phyloP scores from a whole-genome alignment of 805 yeast genomes.

The Wickerhamiella bombiphila region DNA sequence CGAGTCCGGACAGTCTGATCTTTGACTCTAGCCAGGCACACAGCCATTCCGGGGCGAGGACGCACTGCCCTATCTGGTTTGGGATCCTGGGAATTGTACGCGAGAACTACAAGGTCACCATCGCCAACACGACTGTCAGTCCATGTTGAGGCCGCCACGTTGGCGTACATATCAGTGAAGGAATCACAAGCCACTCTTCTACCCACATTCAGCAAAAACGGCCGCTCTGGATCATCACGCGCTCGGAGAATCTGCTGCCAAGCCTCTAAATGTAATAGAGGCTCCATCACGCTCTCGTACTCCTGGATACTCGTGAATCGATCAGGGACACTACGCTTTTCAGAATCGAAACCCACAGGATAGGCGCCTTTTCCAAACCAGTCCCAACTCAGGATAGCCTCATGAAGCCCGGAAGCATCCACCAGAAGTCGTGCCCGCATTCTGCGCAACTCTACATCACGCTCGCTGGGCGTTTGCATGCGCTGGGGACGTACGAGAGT shows the following conservation, averaged over 20 bases:
- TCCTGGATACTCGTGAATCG: slow-evolving; percentile 44
- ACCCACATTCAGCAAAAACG: slow-evolving; percentile 58
- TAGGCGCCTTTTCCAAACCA: slow-evolving; percentile 40
- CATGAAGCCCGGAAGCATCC: slow-evolving; percentile 61
- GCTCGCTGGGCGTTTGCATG: slow-evolving; percentile 25
- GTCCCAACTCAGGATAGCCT: slow-evolving; percentile 60
- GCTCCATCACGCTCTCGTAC: slow-evolving; percentile 58
- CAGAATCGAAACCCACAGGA: slow-evolving; percentile 30
- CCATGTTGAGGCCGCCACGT: slow-evolving; percentile 40
- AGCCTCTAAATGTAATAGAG: slow-evolving; percentile 72
- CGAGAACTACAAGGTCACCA: slow-evolving; percentile 57
- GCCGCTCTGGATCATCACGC: slow-evolving; percentile 36
- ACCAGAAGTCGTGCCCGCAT: slow-evolving; percentile 72
- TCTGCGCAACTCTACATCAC: slow-evolving; percentile 50
- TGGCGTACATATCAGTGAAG: slow-evolving; percentile 74
- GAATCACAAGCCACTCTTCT: slow-evolving; percentile 72
- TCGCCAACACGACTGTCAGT: slow-evolving; percentile 48
- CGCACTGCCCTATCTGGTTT: slow-evolving; percentile 13
- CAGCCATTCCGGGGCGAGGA: slow-evolving; percentile 15
- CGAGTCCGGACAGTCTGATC: slow-evolving; percentile 30
- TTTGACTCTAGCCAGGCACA: slow-evolving; percentile 69
- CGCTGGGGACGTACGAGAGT: slow-evolving; percentile 5
- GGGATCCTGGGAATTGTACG: slow-evolving; percentile 29
- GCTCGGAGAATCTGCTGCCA: slow-evolving; percentile 83
- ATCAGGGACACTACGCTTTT: slow-evolving; percentile 37